Evolutionary conservation across 2,329 filamentous ascomycete species (phyloP), one percentile per base, ranked within the genome.

Genomic region (Fusarium heterosporum): DNA sequence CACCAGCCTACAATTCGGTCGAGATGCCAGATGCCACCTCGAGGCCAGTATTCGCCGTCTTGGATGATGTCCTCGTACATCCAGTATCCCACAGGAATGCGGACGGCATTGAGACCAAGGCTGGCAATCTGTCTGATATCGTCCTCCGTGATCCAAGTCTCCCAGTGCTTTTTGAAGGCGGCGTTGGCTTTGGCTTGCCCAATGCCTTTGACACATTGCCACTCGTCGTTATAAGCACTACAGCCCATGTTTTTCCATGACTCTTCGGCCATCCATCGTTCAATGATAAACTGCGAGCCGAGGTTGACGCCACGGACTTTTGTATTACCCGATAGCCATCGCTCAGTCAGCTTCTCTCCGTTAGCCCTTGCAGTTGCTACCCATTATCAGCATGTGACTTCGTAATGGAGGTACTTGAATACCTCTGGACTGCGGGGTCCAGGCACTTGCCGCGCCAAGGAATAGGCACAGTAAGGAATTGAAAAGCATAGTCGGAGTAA

Each of bases 51-150:
- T 30, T 73, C 71, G 5, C 48, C 72, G 1, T 58, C 19, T 13
- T 60, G 10, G 12, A 73, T 66, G 22, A 75, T 58, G 3, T 70
- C 66, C 32, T 75, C 71, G 2, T 64, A 53, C 34, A 75, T 72
- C 72, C 71, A 74, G 50, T 72, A 73, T 2, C 73, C 69, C 6
- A 75, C 70, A 0, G 72, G 72, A 9, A 75, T 73, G 2, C 73
- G 67, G 1, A 74, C 67, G 1, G 73, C 66, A 17, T 75, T 72
- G 0, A 75, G 64, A 0, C 70, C 69, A 14, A 74, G 48, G 3
- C 53, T 63, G 17, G 63, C 61, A 22, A 75, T 75, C 47, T 72
- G 47, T 8, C 64, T 65, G 2, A 75, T 68, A 6, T 74, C 72
- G 7, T 26, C 53, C 4, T 72, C 53, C 1, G 66, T 69, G 7